Evolutionary conservation across 306 rosid species (phyloP).

Genomic region (Dalbergia cochinchinensis): DNA sequence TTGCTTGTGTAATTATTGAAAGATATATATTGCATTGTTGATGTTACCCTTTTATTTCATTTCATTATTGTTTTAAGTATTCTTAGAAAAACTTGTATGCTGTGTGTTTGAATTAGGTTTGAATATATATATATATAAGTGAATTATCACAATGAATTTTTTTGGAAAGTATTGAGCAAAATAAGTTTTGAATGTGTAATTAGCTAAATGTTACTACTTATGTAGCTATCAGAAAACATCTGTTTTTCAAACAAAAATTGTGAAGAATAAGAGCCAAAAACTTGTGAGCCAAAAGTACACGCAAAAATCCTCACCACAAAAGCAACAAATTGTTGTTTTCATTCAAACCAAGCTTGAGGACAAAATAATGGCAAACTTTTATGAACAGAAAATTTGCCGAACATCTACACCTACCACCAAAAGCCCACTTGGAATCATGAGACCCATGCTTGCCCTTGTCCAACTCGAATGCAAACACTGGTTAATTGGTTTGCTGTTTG

Average conservation of each 20-base stretch:
- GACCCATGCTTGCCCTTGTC: not conserved
- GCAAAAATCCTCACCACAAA: not conserved
- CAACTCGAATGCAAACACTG: not conserved
- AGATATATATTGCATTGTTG: not conserved
- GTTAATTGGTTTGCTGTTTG: constrained; percentile 17
- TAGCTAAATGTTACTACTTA: not conserved
- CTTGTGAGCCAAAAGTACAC: not conserved
- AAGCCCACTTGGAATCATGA: not conserved
- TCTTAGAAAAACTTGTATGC: not conserved
- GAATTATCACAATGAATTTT: not conserved
- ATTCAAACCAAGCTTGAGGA: not conserved
- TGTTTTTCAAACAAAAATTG: not conserved
- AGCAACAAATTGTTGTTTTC: not conserved
- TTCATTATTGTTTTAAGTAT: not conserved
- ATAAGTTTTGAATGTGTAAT: not conserved
- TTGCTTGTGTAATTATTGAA: not conserved
- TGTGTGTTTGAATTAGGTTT: not conserved
- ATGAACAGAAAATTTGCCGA: not conserved
- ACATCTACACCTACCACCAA: not conserved
- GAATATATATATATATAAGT: not conserved
- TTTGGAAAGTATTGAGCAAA: not conserved
- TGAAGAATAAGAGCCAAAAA: not conserved
- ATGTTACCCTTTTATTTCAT: not conserved
- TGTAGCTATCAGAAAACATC: not conserved
- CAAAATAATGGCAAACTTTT: not conserved